phyloP scores from a whole-genome alignment of 1,284 basidiomycete species.

The Trichosporon inkin region DNA sequence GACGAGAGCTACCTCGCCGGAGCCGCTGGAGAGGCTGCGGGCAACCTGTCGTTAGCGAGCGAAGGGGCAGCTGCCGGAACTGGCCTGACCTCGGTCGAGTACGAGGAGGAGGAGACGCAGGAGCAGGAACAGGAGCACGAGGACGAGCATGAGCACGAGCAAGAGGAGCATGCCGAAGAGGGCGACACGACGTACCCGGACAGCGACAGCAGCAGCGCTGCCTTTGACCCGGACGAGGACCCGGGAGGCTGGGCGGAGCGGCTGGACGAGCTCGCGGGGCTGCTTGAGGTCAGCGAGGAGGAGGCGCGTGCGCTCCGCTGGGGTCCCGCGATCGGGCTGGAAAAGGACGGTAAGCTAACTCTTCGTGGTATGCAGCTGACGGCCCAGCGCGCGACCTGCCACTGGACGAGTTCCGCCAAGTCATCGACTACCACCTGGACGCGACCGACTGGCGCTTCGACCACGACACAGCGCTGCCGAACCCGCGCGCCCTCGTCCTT shows the following conservation, averaged over 20 bases:
- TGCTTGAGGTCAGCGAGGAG: constrained; percentile 38
- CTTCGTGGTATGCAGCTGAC: background rate
- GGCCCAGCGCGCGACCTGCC: constrained; percentile 25
- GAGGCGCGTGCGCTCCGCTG: constrained; percentile 39
- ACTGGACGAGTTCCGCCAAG: constrained; percentile 27
- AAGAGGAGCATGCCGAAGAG: constrained; percentile 3
- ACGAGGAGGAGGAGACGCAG: constrained; percentile 9
- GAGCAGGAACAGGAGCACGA: background rate
- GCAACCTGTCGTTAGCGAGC: background rate
- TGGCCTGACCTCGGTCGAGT: background rate
- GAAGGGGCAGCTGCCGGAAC: background rate
- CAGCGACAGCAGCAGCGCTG: constrained; percentile 27
- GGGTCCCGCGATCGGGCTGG: constrained; percentile 31
- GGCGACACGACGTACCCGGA: constrained; percentile 19
- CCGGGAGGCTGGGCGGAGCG: constrained; percentile 38
- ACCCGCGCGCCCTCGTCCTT: background rate
- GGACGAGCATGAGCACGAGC: background rate
- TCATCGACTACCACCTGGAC: constrained; percentile 37
- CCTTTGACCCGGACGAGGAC: constrained; percentile 39
- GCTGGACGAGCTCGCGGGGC: constrained; percentile 44
- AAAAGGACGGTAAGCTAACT: constrained; percentile 17
- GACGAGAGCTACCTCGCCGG: constrained; percentile 2
- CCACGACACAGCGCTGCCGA: background rate
- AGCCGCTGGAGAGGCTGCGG: background rate
- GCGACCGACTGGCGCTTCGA: constrained; percentile 42